Evolutionary conservation across 176 grass and related monocot genomes (phyloP), one percentile per base, ranked within the genome.

Genomic region (Zea luxurians): DNA sequence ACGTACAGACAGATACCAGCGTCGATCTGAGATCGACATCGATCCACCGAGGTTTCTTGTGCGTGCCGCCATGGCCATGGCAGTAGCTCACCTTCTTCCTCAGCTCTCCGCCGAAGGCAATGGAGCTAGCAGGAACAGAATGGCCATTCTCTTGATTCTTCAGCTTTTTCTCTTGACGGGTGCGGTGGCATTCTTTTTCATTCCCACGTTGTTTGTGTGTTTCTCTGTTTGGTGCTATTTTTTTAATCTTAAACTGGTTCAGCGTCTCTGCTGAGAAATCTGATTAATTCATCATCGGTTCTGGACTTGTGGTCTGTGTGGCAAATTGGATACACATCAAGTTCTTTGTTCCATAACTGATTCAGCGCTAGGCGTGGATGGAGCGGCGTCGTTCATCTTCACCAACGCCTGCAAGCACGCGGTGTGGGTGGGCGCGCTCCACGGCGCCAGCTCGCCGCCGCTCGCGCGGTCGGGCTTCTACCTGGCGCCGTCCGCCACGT

Each of bases 371-470:
- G 64, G 6, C 54, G 64, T 64, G 1, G 74, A 67, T 0, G 85
- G 74, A 68, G 78, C 91, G 15, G 49, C 81, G 11, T 80, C 82
- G 4, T 93, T 90, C 80, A 79, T 73, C 54, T 83, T 90, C 71
- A 58, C 76, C 13, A 97, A 93, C 72, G 78, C 11, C 4, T 93
- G 93, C 80, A 16, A 47, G 20, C 71, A 88, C 64, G 73, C 85
- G 27, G 70, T 97, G 35, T 92, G 87, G 90, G 90, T 91, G 37
- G 90, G 87, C 66, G 8, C 71, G 44, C 85, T 97, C 16, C 73
- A 74, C 34, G 90, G 83, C 48, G 70, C 87, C 1, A 82, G 41
- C 47, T 86, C 82, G 45, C 59, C 83, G 17, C 48, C 43, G 58
- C 79, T 97, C 0, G 43, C 71, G 21, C 20, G 52, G 63, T 74